Conservation (phyloP, 768 basidiomycete species). For the Hypholoma fasciculare region DNA sequence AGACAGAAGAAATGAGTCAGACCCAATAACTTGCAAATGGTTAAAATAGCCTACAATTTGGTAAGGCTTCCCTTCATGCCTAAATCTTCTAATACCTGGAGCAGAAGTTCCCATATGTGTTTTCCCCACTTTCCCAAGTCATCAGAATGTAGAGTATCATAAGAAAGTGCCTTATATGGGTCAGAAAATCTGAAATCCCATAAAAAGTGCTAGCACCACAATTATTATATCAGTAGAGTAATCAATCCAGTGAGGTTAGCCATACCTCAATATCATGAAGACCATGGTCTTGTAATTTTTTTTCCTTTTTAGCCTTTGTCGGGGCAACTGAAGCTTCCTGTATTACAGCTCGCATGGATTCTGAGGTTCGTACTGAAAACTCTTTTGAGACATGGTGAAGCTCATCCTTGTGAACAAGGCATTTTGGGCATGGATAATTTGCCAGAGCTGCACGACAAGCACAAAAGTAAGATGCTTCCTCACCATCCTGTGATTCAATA, state of each 20-base stretch:
- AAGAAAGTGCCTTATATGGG: conserved; percentile 19
- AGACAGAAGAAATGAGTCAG: neutral
- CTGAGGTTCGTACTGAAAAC: conserved; percentile 15
- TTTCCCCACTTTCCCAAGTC: conserved; percentile 2
- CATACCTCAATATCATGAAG: conserved; percentile 20
- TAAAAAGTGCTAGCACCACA: conserved; percentile 21
- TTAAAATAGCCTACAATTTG: conserved; percentile 11
- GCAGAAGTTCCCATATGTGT: neutral
- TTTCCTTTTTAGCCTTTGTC: conserved; percentile 13
- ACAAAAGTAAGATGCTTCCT: conserved; percentile 27
- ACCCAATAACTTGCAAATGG: neutral
- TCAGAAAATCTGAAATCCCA: conserved; percentile 19
- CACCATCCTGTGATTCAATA: conserved; percentile 27
- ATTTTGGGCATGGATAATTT: conserved; percentile 30
- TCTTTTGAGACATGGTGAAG: conserved; percentile 17
- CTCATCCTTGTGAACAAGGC: conserved; percentile 21
- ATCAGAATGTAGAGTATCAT: conserved; percentile 27
- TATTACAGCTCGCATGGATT: conserved; percentile 19
- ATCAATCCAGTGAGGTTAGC: neutral
- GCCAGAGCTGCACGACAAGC: conserved; percentile 22
- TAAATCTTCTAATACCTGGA: conserved; percentile 17
- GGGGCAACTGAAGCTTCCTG: conserved; percentile 7
- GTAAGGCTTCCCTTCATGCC: conserved; percentile 21
- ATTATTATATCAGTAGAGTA: neutral
- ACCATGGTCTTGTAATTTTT: conserved; percentile 20